Conservation (phyloP, 2,329 filamentous ascomycete genomes). For the Ceratocystis huliohia region DNA sequence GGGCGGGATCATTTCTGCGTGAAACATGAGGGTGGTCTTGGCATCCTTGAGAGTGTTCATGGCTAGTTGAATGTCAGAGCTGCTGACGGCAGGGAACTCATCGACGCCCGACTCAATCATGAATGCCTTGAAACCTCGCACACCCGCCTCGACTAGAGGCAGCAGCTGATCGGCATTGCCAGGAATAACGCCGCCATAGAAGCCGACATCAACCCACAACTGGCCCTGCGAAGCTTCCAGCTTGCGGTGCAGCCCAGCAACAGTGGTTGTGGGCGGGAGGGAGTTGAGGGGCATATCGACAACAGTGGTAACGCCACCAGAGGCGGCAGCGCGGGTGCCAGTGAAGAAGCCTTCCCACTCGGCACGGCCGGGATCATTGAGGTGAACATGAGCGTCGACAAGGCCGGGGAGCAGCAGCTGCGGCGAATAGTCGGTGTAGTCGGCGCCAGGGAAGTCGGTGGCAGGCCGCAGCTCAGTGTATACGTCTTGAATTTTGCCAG, state of each 20-base stretch:
- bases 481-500: constrained; percentile 74
- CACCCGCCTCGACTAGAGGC: constrained; percentile 69
- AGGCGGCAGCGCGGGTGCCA: constrained; percentile 83
- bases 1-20: constrained; percentile 95
- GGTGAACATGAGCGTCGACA: constrained; percentile 92
- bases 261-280: constrained; percentile 87
- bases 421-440: constrained; percentile 75
- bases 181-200: constrained; percentile 89
- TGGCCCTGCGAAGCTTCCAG: constrained; percentile 69
- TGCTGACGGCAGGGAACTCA: constrained; percentile 85
- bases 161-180: constrained; percentile 73
- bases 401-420: constrained; percentile 77
- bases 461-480: constrained; percentile 59
- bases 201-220: constrained; percentile 98
- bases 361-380: constrained; percentile 91
- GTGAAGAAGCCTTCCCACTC: constrained; percentile 99
- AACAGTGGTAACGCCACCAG: constrained; percentile 91
- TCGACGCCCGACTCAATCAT: constrained; percentile 93
- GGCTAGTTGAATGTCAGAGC: constrained; percentile 62
- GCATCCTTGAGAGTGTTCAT: constrained; percentile 69
- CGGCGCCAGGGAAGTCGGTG: constrained; percentile 59
- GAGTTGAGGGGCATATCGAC: constrained; percentile 97
- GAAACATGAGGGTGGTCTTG: constrained; percentile 93
- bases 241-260: constrained; percentile 72
- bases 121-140: constrained; percentile 95